A percentile compares a stretch with the other conserved stretches of the same genome.
These are phyloP conservation scores for Sisymbrium irio DNA, from an alignment of 345 rosid species.

Conservation along the genomic window DNA sequence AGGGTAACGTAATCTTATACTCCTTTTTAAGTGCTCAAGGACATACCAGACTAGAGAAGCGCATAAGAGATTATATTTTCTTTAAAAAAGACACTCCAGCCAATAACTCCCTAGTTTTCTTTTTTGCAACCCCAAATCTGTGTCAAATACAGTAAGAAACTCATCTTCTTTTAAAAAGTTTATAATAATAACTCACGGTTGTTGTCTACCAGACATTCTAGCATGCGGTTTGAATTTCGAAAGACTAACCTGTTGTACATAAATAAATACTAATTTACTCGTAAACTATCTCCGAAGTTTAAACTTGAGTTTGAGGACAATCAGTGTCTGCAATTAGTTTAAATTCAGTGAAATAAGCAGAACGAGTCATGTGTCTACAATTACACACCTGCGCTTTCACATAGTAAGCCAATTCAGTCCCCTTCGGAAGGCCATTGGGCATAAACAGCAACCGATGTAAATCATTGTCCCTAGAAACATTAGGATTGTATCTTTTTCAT, in stretches of 20 bases:
- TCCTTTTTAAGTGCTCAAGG: too few species aligned
- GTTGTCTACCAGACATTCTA: slow-evolving; percentile 99
- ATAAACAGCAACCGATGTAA: slow-evolving; percentile 86
- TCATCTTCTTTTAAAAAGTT: too few species aligned
- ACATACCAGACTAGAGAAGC: too few species aligned
- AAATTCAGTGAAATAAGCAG: background rate
- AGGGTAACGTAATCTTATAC: too few species aligned
- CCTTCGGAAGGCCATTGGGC: slow-evolving; percentile 96
- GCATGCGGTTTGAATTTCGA: slow-evolving; percentile 99
- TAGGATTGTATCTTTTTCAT: slow-evolving; percentile 1
- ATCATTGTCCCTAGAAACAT: slow-evolving; percentile 77
- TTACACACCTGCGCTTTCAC: slow-evolving; percentile 76
- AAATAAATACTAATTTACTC: background rate
- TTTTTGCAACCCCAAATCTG: too few species aligned
- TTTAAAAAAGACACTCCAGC: too few species aligned
- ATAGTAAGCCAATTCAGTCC: slow-evolving; percentile 80
- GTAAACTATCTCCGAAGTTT: background rate
- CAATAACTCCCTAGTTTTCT: too few species aligned
- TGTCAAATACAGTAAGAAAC: too few species aligned
- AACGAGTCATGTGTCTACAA: slow-evolving; percentile 3
- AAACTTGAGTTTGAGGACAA: background rate
- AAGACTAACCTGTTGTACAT: slow-evolving; percentile 75
- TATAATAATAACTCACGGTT: slow-evolving; percentile 96
- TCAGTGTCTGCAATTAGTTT: slow-evolving; percentile 50
- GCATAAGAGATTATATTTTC: too few species aligned